Evolutionary conservation across 495 filamentous ascomycete species (phyloP), one percentile per base, ranked within the genome.

Genomic region (Aspergillus diversus): DNA sequence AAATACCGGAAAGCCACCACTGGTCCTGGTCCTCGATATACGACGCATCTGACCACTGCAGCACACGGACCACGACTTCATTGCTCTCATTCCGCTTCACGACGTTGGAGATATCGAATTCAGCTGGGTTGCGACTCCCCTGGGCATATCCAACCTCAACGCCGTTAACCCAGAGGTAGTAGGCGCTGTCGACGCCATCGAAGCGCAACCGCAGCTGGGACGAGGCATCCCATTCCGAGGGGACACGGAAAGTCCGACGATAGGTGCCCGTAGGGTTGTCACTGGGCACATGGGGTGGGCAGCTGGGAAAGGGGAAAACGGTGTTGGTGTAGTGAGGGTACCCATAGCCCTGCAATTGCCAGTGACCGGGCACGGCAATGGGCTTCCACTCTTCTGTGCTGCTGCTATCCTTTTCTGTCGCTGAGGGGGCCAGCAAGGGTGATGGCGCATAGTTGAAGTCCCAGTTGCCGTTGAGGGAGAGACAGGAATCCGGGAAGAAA

Each of bases 11-110:
- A 27, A 85, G 70, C 80, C 82, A 84, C 82, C 81, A 84, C 60
- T 81, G 77, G 64, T 85, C 86, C 63, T 88, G 87, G 57, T 89
- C 85, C 66, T 89, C 87, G 54, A 90, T 84, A 64, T 89, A 90
- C 5, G 83, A 83, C 8, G 78, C 87, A 68, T 87, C 83, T 5
- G 79, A 87, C 72, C 83, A 87, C 63, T 86, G 85, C 61, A 89
- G 88, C 4, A 89, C 87, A 9, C 80, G 74, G 16, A 89, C 82
- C 15, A 75, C 71, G 4, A 90, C 55, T 34, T 78, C 80, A 64
- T 89, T 89, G 5, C 71, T 65, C 0, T 68, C 77, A 5, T 63
- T 58, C 21, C 69, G 39, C 31, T 79, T 60, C 15, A 87, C 68
- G 33, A 77, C 67, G 2, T 66, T 57, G 0, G 84, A 83, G 31